Percentiles rank a stretch among this genome's conserved stretches.
Conservation (phyloP, 1,139 yeast genomes). For the Sugiyamaella paludigena region DNA sequence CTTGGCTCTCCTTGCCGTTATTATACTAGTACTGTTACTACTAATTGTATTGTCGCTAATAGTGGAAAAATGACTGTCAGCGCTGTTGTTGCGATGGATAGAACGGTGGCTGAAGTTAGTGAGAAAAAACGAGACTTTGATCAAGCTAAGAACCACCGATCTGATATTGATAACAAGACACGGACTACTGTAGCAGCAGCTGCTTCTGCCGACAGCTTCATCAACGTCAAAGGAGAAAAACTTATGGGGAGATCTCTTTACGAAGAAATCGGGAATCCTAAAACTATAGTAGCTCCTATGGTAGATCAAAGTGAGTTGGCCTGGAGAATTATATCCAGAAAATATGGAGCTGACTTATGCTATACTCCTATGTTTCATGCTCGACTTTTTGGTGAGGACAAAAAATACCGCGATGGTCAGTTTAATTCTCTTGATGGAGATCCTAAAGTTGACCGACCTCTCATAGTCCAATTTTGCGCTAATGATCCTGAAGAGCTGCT, state of each 20-base stretch:
- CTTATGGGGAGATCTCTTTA: constrained; percentile 67
- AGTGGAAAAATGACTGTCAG: no score
- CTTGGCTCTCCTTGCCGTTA: no score
- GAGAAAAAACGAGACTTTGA: no score
- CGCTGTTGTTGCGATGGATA: no score
- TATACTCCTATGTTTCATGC: constrained; percentile 99
- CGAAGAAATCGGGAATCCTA: constrained; percentile 69
- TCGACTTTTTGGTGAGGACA: constrained; percentile 77
- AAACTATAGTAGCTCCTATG: constrained; percentile 94
- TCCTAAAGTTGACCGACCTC: constrained; percentile 74
- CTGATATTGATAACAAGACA: no score
- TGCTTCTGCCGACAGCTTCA: no score
- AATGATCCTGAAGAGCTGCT: constrained; percentile 92
- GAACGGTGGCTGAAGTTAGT: no score
- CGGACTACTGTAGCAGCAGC: no score
- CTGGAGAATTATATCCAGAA: constrained; percentile 85
- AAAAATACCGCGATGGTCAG: constrained; percentile 74
- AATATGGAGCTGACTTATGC: constrained; percentile 89
- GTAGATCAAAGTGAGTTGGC: constrained; percentile 96
- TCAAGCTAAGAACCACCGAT: no score
- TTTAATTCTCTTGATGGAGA: constrained; percentile 78
- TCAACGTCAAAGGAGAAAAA: background rate
- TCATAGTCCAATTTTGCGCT: constrained; percentile 93
- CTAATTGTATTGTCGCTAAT: no score
- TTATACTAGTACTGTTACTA: no score